phyloP scores from a whole-genome alignment of 306 rosid species.

The Rosa rugosa region DNA sequence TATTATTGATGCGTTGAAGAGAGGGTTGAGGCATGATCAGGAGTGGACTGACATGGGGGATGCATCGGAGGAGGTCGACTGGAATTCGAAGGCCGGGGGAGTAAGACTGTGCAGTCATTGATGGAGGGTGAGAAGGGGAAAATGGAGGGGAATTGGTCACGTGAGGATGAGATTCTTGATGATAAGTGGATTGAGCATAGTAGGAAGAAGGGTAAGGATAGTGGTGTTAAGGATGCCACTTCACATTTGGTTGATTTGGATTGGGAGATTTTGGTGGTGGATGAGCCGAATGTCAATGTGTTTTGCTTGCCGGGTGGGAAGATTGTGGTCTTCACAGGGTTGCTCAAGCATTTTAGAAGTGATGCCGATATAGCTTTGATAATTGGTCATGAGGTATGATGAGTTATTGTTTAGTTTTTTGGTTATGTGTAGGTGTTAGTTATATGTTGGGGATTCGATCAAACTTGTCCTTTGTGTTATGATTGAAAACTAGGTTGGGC shows the following conservation, averaged over 20 bases:
- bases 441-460: neutral
- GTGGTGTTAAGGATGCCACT: too few relatives aligned
- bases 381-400: conserved; percentile 78
- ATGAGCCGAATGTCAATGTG: conserved; percentile 70
- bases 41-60: conserved; percentile 72
- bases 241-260: too few relatives aligned
- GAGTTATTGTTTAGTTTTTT: conserved; percentile 10
- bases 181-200: too few relatives aligned
- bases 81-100: conserved; percentile 28
- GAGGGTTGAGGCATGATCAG: neutral
- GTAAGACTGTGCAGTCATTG: conserved; percentile 47
- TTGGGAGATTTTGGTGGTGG: conserved; percentile 11
- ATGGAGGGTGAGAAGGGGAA: conserved; percentile 32
- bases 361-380: conserved; percentile 78
- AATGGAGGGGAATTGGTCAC: conserved; percentile 50
- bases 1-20: too few relatives aligned
- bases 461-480: neutral
- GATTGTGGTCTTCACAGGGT: conserved; percentile 76
- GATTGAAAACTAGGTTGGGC: conserved; percentile 63
- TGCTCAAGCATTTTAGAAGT: conserved; percentile 67
- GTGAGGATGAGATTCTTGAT: conserved; percentile 14
- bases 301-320: conserved; percentile 87
- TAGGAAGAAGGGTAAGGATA: too few relatives aligned
- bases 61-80: conserved; percentile 46
- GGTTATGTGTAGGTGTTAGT: neutral